These are phyloP conservation scores for Alnus rubra DNA, from an alignment of 306 rosid genomes.

Conservation along the genomic window DNA sequence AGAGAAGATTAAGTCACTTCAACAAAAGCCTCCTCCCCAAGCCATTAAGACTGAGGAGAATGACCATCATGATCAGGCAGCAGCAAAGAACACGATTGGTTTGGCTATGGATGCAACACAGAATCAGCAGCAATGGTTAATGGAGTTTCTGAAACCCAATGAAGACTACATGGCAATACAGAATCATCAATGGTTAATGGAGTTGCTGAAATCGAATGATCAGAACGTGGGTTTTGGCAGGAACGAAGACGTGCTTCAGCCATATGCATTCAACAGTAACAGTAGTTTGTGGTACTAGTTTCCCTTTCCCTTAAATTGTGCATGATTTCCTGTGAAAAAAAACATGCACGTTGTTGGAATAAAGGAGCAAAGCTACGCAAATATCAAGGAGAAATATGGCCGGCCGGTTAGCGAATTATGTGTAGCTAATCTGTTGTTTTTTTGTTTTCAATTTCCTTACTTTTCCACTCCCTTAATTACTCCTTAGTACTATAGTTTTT, in stretches of 20 bases:
- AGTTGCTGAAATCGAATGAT: neutral
- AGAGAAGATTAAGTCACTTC: neutral
- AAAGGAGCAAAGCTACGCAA: neutral
- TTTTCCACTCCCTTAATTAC: no score
- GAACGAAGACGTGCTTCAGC: neutral
- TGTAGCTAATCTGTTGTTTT: no score
- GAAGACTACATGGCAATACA: neutral
- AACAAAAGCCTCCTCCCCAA: constrained; percentile 2
- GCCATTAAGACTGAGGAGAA: neutral
- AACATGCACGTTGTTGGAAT: neutral
- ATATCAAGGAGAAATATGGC: no score
- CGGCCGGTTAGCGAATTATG: no score
- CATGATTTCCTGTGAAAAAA: neutral
- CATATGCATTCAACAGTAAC: neutral
- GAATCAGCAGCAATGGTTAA: neutral
- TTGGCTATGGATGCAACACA: neutral
- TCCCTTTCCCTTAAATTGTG: constrained; percentile 7
- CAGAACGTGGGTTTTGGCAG: constrained; percentile 1
- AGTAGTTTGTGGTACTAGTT: constrained; percentile 1
- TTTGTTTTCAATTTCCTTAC: no score
- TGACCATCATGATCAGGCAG: neutral
- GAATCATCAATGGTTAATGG: neutral
- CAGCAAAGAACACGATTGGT: neutral
- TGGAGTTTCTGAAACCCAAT: neutral
- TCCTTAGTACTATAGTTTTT: no score